Conservation (phyloP, 2,329 filamentous ascomycete species). For the Sarocladium brachiariae region DNA sequence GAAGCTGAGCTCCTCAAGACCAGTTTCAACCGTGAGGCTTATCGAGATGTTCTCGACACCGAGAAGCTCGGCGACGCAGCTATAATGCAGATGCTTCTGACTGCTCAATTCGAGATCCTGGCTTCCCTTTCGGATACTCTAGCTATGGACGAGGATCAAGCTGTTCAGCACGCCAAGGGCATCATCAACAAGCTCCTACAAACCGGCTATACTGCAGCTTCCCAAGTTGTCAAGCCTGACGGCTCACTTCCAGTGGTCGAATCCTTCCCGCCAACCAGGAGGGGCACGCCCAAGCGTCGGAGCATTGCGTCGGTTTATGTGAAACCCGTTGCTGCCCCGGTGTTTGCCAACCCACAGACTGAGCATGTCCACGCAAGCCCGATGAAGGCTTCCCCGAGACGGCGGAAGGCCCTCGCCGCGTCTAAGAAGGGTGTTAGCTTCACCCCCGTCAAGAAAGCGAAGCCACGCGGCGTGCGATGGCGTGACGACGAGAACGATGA, state of each 20-base stretch:
- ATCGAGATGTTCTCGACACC: constrained; percentile 71
- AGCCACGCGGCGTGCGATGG: constrained; percentile 75
- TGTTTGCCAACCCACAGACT: constrained; percentile 25
- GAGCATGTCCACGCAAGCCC: constrained; percentile 38
- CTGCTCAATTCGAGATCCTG: constrained; percentile 88
- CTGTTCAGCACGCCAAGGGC: constrained; percentile 69
- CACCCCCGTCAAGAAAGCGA: constrained; percentile 70
- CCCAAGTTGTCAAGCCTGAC: constrained; percentile 87
- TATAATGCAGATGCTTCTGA: constrained; percentile 74
- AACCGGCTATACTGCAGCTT: constrained; percentile 64
- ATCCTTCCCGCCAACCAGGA: constrained; percentile 61
- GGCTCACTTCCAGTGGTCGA: constrained; percentile 57
- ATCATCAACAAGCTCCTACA: constrained; percentile 74
- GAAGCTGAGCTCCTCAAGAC: constrained; percentile 83
- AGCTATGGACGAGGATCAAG: constrained; percentile 75
- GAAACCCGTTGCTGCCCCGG: constrained; percentile 39
- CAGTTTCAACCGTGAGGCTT: constrained; percentile 73
- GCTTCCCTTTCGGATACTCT: constrained; percentile 76
- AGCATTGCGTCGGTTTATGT: constrained; percentile 36
- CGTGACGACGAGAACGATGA: constrained; percentile 81
- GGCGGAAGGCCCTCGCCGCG: constrained; percentile 58
- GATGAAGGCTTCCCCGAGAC: constrained; percentile 70
- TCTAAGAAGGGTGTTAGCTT: constrained; percentile 68
- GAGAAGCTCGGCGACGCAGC: constrained; percentile 74
- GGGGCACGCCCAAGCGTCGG: constrained; percentile 72